Evolutionary conservation across 2,329 filamentous ascomycete genomes (phyloP), one percentile per base, ranked within the genome.

Genomic region (Monosporascus cannonballus): DNA sequence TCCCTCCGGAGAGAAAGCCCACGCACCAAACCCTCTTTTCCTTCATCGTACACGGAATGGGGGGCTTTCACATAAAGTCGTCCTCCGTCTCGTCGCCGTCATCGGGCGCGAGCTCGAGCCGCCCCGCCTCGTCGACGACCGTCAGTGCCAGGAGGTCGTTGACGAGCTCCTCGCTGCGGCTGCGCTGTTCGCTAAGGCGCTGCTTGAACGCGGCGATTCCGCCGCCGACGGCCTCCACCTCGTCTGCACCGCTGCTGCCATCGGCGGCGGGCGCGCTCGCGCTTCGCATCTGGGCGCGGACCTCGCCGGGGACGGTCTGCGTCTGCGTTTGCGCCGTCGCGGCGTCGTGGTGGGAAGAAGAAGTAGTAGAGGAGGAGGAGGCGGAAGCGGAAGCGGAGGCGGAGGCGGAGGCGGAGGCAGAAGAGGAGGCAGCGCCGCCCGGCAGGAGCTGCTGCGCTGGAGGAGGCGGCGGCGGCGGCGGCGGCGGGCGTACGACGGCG

Each of bases 281-380:
- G 54, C 64, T 66, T 18, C 76, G 74, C 6, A 81, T 73, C 57
- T 79, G 74, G 8, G 83, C 78, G 58, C 78, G 77, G 24, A 84
- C 75, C 56, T 83, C 79, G 17, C 78, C 80, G 15, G 74, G 71
- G 9, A 83, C 75, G 47, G 80, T 80, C 52, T 84, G 79, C 22
- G 83, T 73, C 34, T 76, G 70, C 1, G 83, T 70, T 34, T 71
- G 76, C 42, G 73, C 74, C 20, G 30, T 34, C 30, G 30, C 30
- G 72, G 68, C 1, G 67, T 68, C 6, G 66, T 66, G 8, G 67
- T 67, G 3, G 66, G 67, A 0, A 48, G 53, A 8, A 54, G 37
- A 2, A 58, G 54, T 3, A 60, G 59, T 6, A 57, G 57, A 5
- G 54, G 25, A 1, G 44, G 47, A 14, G 49, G 51, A n/a, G n/a